These are phyloP conservation scores for Lecanoromycetidae sp. DNA, from an alignment of 2,329 filamentous ascomycete genomes.

Conservation along the genomic window DNA sequence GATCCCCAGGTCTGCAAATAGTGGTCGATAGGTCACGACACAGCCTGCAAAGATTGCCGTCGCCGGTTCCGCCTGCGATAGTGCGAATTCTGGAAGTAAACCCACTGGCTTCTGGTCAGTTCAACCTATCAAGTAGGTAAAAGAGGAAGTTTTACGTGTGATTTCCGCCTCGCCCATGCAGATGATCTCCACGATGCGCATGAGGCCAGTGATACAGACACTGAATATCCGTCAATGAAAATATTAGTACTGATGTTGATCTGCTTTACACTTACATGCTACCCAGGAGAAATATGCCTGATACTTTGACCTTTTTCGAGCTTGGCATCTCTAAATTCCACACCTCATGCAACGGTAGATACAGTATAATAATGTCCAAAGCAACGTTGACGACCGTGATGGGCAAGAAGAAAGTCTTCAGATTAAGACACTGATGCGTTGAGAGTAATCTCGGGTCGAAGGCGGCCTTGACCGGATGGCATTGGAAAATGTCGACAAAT, in stretches of 20 bases:
- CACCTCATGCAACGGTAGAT: not conserved
- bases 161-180: not conserved
- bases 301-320: not conserved
- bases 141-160: not conserved
- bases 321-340: slow-evolving; percentile 2
- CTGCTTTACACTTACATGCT: not conserved
- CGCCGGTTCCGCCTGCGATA: not conserved
- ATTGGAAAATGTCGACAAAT: slow-evolving; percentile 5
- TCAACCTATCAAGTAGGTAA: not conserved
- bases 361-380: slow-evolving; percentile 1
- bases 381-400: not conserved
- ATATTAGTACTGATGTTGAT: not conserved
- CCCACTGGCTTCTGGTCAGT: not conserved
- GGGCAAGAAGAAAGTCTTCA: not conserved
- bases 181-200: not conserved
- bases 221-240: not conserved
- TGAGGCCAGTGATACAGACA: not conserved
- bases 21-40: slow-evolving; percentile 3
- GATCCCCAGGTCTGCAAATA: not conserved
- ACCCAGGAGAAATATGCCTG: slow-evolving; percentile 2
- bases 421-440: slow-evolving; percentile 1
- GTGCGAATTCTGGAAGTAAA: not conserved
- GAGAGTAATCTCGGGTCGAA: slow-evolving; percentile 2
- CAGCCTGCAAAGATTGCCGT: slow-evolving; percentile 1
- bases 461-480: slow-evolving; percentile 10